Conservation (phyloP, 2,329 filamentous ascomycete genomes). For the Pyricularia sp. region DNA sequence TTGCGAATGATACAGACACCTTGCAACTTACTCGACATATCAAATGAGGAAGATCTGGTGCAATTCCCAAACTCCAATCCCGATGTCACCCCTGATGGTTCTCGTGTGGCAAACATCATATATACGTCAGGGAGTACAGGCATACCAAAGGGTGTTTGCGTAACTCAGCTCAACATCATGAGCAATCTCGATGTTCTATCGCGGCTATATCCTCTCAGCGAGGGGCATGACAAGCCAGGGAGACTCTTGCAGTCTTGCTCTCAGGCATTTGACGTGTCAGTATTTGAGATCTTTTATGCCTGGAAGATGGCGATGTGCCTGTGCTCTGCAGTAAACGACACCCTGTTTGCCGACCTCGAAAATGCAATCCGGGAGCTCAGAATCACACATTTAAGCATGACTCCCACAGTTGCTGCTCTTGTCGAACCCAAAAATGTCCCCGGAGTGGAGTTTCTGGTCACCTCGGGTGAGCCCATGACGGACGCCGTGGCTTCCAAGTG, state of each 20-base stretch:
- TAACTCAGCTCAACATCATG: conserved; percentile 63
- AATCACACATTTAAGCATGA: conserved; percentile 73
- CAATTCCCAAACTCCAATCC: conserved; percentile 15
- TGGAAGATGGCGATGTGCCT: conserved; percentile 70
- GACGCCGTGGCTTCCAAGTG: conserved; percentile 57
- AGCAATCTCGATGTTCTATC: conserved; percentile 61
- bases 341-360: conserved; percentile 61
- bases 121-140: conserved; percentile 80
- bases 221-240: conserved; percentile 20
- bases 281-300: conserved; percentile 82
- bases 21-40: neutral
- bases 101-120: conserved; percentile 58
- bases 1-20: conserved; percentile 9
- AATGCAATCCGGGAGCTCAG: conserved; percentile 45
- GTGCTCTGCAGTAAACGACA: conserved; percentile 62
- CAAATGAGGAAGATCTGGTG: neutral
- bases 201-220: conserved; percentile 47
- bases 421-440: conserved; percentile 57
- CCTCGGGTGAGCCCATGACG: conserved; percentile 69
- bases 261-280: conserved; percentile 75
- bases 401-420: conserved; percentile 72
- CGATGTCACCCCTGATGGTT: conserved; percentile 23
- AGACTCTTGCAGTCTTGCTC: conserved; percentile 73
- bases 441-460: conserved; percentile 60
- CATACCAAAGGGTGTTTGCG: conserved; percentile 63